Evolutionary conservation across 2,329 filamentous ascomycete species (phyloP).

Genomic region (Emmonsiellopsis sp.): DNA sequence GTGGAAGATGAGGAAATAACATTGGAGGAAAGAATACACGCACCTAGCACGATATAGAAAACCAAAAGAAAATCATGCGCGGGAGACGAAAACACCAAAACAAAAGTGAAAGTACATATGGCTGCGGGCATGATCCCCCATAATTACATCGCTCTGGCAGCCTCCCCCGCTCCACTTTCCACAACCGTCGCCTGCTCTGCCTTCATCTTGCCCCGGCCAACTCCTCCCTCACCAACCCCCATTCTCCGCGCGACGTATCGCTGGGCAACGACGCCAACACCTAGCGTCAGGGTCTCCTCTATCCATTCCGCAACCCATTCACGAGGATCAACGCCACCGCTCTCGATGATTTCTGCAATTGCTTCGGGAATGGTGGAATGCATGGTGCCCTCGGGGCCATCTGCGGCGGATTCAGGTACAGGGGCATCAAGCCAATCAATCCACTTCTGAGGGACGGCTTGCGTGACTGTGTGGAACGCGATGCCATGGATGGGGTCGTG

Average conservation of each 20-base stretch:
- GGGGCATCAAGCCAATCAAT: conserved; percentile 81
- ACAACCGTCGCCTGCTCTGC: conserved; percentile 45
- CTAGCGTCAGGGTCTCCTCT: conserved; percentile 71
- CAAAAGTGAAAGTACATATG: neutral
- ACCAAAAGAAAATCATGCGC: neutral
- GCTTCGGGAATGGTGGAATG: conserved; percentile 53
- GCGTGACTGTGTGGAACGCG: conserved; percentile 72
- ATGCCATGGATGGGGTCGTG: conserved; percentile 86
- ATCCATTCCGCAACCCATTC: conserved; percentile 99
- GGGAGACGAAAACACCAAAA: neutral
- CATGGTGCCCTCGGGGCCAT: conserved; percentile 30
- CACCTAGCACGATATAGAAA: neutral
- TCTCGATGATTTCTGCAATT: conserved; percentile 72
- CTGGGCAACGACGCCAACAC: conserved; percentile 81
- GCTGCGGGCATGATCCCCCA: neutral
- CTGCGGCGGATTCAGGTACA: conserved; percentile 24
- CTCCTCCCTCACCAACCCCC: conserved; percentile 80
- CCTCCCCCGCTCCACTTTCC: conserved; percentile 51
- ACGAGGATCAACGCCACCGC: conserved; percentile 71
- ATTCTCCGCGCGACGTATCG: conserved; percentile 89
- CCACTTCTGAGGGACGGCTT: conserved; percentile 77
- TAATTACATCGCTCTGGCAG: conserved; percentile 43
- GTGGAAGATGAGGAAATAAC: neutral
- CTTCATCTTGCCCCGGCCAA: conserved; percentile 45
- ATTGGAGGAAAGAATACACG: neutral